phyloP scores from a whole-genome alignment of 495 filamentous ascomycete genomes.

The Tuber umbilicatum region DNA sequence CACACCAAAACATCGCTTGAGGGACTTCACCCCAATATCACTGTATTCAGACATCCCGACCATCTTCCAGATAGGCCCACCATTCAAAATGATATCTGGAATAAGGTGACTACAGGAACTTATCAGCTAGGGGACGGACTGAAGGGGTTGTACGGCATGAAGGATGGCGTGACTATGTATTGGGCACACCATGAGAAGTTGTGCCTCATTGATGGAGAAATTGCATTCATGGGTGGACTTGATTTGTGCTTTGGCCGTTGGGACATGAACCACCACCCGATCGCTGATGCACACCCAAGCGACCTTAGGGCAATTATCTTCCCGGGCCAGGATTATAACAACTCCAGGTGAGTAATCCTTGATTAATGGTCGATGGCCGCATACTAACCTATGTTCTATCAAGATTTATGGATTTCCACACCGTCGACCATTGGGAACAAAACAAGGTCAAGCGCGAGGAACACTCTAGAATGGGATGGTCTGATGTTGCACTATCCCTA shows the following conservation, averaged over 20 bases:
- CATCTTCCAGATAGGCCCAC: slow-evolving; percentile 68
- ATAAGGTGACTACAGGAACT: slow-evolving; percentile 47
- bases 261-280: slow-evolving; percentile 65
- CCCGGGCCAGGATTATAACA: slow-evolving; percentile 92
- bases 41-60: slow-evolving; percentile 87
- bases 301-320: slow-evolving; percentile 70
- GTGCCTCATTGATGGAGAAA: slow-evolving; percentile 62
- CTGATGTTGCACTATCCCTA: slow-evolving; percentile 76
- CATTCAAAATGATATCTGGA: slow-evolving; percentile 42
- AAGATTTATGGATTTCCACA: slow-evolving; percentile 75
- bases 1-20: slow-evolving; percentile 84
- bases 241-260: slow-evolving; percentile 62
- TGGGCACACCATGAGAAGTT: slow-evolving; percentile 98
- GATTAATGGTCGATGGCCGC: background rate
- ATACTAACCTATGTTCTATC: background rate
- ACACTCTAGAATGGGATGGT: slow-evolving; percentile 88
- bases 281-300: slow-evolving; percentile 76
- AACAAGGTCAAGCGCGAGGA: slow-evolving; percentile 79
- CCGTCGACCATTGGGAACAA: slow-evolving; percentile 73
- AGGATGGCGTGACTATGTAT: slow-evolving; percentile 75
- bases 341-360: slow-evolving; percentile 49
- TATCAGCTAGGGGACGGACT: slow-evolving; percentile 45
- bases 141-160: slow-evolving; percentile 62
- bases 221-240: slow-evolving; percentile 86
- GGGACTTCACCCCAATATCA: slow-evolving; percentile 74